Evolutionary conservation across 2,329 filamentous ascomycete species (phyloP), one percentile per base, ranked within the genome.

Genomic region (Cryoendolithus antarcticus): DNA sequence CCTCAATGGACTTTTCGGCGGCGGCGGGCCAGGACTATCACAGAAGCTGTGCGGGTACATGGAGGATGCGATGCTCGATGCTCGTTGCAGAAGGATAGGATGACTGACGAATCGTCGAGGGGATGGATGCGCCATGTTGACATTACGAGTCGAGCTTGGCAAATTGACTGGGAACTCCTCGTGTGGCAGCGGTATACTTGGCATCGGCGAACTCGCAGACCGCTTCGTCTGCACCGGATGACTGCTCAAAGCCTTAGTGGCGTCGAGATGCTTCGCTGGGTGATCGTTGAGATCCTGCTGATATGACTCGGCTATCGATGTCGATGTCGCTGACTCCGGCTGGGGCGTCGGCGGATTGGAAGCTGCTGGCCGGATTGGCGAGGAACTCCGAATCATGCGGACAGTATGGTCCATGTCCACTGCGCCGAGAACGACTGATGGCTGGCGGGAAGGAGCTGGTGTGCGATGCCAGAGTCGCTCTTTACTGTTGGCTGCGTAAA

Each of bases 11-110:
- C 53, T 58, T 7, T 49, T 50, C n/a, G 56, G 54, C 10, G 56
- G 56, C 8, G 56, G 56, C 12, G 55, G 55, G 33, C 56, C 57
- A 15, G 56, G 56, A 36, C 53, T 57, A 11, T 55, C 49, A 1
- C 53, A 52, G 10, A 54, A 34, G 28, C 49, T 53, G 31, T 50
- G 39, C 21, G 46, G 47, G 15, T 52, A 50, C 30, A 55, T 37
- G 3, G 50, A 48, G 3, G 52, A 48, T 12, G 50, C 48, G n/a
- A 57, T 50, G 40, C 55, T 58, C 1, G 55, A 55, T 10, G 50
- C 48, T 29, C 55, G 44, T 12, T 56, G 50, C 21, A 55, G 37
- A 9, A 58, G 42, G 6, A 53, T 45, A 6, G 52, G 47, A 38
- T 56, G 50, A 12, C 51, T 56, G 10, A 44, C 50, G 10, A 58